phyloP scores from a whole-genome alignment of 805 yeast genomes.

The Candida boleticola region DNA sequence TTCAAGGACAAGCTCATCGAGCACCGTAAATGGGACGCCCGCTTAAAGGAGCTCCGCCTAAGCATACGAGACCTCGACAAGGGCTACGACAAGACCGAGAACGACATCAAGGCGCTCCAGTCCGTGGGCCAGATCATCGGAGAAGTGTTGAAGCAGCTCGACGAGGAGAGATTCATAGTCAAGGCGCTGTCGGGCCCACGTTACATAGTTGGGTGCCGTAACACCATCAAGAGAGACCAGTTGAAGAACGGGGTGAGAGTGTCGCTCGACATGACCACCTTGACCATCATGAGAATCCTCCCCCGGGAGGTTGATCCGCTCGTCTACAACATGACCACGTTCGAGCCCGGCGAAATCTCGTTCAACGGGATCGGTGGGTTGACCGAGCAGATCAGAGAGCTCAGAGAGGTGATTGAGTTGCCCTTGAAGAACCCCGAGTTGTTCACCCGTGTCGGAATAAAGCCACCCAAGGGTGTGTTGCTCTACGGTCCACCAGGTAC shows the following conservation, averaged over 20 bases:
- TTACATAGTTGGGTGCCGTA: conserved; percentile 95
- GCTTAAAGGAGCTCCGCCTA: conserved; percentile 78
- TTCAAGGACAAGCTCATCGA: conserved; percentile 85
- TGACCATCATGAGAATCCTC: conserved; percentile 94
- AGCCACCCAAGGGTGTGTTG: conserved; percentile 97
- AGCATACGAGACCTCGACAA: conserved; percentile 81
- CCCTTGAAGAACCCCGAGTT: conserved; percentile 97
- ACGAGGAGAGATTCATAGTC: conserved; percentile 91
- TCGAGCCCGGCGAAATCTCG: conserved; percentile 96
- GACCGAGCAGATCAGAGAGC: conserved; percentile 91
- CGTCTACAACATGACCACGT: conserved; percentile 96
- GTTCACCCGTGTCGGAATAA: conserved; percentile 92
- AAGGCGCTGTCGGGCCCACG: conserved; percentile 97
- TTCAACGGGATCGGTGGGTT: conserved; percentile 96
- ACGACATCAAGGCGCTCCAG: conserved; percentile 94
- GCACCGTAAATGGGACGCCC: conserved; percentile 92
- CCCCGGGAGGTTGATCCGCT: conserved; percentile 98
- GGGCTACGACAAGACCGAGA: conserved; percentile 88
- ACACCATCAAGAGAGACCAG: conserved; percentile 78
- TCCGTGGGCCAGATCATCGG: conserved; percentile 97
- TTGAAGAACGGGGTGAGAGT: conserved; percentile 94
- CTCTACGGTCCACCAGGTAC: conserved; percentile 99
- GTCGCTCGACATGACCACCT: conserved; percentile 94
- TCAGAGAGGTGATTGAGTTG: conserved; percentile 95
- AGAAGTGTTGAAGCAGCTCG: conserved; percentile 91